phyloP scores from a whole-genome alignment of 2,329 filamentous ascomycete species.

The Fusarium liriodendri region DNA sequence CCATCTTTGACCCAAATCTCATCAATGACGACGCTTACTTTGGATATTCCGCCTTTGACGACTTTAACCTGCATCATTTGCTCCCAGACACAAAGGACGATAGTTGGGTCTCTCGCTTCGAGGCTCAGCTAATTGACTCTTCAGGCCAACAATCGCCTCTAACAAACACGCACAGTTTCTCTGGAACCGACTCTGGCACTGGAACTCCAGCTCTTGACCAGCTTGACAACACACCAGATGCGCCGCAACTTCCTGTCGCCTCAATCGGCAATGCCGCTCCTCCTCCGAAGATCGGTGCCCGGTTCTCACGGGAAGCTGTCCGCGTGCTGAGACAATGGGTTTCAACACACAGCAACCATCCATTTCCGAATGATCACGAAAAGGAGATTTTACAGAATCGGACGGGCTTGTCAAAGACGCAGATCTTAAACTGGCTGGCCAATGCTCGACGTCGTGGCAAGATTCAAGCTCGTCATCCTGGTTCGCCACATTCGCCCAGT shows the following conservation, averaged over 20 bases:
- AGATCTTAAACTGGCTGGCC: background rate
- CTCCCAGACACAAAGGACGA: slow-evolving; percentile 12
- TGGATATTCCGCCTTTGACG: background rate
- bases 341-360: background rate
- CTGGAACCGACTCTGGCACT: background rate
- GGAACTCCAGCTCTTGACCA: background rate
- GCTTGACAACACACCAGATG: background rate
- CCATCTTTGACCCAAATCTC: background rate
- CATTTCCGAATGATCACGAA: background rate
- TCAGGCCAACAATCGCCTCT: slow-evolving; percentile 11
- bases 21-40: background rate
- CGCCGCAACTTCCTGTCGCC: background rate
- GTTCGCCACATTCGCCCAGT: background rate
- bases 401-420: background rate
- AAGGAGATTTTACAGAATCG: background rate
- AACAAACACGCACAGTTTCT: background rate
- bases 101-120: slow-evolving; percentile 1
- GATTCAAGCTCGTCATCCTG: background rate
- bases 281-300: slow-evolving; percentile 36
- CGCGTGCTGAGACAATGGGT: slow-evolving; percentile 34
- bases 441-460: background rate
- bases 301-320: slow-evolving; percentile 37
- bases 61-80: background rate
- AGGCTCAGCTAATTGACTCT: background rate
- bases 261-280: slow-evolving; percentile 1